A percentile compares a stretch with the other conserved stretches of the same genome.
phyloP scores from a whole-genome alignment of 306 rosid species.

The Acacia melanoxylon region DNA sequence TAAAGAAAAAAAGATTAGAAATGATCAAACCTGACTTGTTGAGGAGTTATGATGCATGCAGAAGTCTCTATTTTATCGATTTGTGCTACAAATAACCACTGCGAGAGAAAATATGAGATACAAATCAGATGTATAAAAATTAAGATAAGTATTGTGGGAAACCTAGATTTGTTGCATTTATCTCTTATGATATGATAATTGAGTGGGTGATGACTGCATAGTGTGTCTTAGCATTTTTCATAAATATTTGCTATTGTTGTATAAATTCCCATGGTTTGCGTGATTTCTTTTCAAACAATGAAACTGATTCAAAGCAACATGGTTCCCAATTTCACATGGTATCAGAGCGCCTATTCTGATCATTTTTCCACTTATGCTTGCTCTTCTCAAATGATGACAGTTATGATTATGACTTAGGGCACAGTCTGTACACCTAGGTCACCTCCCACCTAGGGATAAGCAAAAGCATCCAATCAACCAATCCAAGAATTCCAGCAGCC shows the following conservation, averaged over 20 bases:
- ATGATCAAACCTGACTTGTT: slow-evolving; percentile 71
- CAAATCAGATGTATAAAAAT: slow-evolving; percentile 3
- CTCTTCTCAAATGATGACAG: not conserved
- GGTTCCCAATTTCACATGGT: not conserved
- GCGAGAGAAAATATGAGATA: slow-evolving; percentile 35
- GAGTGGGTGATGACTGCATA: not conserved
- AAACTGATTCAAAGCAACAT: not conserved
- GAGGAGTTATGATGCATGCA: slow-evolving; percentile 87
- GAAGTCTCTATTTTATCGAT: slow-evolving; percentile 75
- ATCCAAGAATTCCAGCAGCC: not conserved
- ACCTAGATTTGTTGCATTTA: not conserved
- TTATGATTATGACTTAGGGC: not conserved
- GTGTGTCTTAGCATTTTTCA: not conserved
- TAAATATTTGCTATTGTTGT: not conserved
- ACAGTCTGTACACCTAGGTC: not conserved
- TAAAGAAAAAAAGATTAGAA: slow-evolving; percentile 6
- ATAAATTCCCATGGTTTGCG: not conserved
- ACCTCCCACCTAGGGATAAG: not conserved
- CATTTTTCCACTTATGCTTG: not conserved
- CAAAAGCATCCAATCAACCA: not conserved
- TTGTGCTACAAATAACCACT: slow-evolving; percentile 82
- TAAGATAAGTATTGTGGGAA: not conserved
- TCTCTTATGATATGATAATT: not conserved
- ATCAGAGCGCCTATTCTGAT: not conserved
- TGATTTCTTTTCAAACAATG: not conserved